Evolutionary conservation across 495 filamentous ascomycete genomes (phyloP).

Genomic region (Pseudomonodictys pantanalensis): DNA sequence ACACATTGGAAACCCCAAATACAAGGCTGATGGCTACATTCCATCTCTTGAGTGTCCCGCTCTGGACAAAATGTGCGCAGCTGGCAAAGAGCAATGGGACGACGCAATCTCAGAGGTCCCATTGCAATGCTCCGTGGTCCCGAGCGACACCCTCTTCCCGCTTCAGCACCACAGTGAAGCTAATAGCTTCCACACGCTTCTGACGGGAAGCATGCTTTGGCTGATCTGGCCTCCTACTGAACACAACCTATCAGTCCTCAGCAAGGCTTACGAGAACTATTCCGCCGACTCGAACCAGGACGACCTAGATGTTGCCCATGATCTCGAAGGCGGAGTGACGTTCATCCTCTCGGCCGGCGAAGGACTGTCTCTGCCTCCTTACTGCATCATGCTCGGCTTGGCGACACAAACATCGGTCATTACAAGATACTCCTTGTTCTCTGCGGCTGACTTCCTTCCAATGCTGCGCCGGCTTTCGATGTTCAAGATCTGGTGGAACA

Average conservation of each 20-base stretch:
- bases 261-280: not conserved
- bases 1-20: not conserved
- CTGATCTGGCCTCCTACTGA: conserved; percentile 7
- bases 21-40: not conserved
- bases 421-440: not conserved
- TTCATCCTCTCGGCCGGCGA: not conserved
- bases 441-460: not conserved
- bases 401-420: conserved; percentile 1
- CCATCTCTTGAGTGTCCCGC: not conserved
- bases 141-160: not conserved
- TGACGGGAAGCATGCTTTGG: not conserved
- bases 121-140: not conserved
- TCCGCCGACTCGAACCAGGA: not conserved
- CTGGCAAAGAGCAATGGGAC: not conserved
- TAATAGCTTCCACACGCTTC: not conserved
- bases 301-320: not conserved
- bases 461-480: not conserved
- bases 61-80: not conserved
- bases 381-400: conserved; percentile 1
- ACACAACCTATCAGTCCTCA: not conserved
- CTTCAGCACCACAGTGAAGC: conserved; percentile 13
- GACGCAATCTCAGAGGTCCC: not conserved
- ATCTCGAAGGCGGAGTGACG: not conserved
- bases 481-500: conserved; percentile 4
- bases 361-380: conserved; percentile 1